Percentiles rank a stretch among this genome's conserved stretches.
These are phyloP conservation scores for Prunus padus DNA, from an alignment of 306 rosid species.

Conservation along the genomic window DNA sequence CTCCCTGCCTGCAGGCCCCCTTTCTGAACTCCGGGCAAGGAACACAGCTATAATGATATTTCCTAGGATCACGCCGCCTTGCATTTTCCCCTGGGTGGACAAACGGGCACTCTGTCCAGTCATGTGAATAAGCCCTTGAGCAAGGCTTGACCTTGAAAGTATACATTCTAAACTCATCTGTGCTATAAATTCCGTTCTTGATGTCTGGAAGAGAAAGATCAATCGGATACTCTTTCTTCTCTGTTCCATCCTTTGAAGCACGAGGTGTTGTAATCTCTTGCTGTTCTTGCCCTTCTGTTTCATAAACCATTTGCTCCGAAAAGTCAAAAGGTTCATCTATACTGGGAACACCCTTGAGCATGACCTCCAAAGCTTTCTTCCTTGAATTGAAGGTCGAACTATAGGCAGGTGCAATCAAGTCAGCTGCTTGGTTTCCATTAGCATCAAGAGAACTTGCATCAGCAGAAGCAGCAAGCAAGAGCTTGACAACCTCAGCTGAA, in stretches of 20 bases:
- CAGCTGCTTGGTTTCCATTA: slow-evolving; percentile 47
- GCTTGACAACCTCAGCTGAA: slow-evolving; percentile 57
- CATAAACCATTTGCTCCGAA: slow-evolving; percentile 31
- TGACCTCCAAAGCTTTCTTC: slow-evolving; percentile 43
- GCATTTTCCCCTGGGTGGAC: slow-evolving; percentile 94
- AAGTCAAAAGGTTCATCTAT: slow-evolving; percentile 27
- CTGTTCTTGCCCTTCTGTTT: slow-evolving; percentile 30
- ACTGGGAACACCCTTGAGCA: slow-evolving; percentile 41
- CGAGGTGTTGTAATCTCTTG: slow-evolving; percentile 34
- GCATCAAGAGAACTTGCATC: slow-evolving; percentile 53
- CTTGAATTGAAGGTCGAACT: slow-evolving; percentile 32
- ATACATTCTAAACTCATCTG: slow-evolving; percentile 91
- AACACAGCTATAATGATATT: slow-evolving; percentile 77
- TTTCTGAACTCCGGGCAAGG: slow-evolving; percentile 85
- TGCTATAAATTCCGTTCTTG: slow-evolving; percentile 71
- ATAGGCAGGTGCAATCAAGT: slow-evolving; percentile 39
- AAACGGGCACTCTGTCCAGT: slow-evolving; percentile 95
- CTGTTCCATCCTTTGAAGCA: slow-evolving; percentile 43
- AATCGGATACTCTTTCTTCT: slow-evolving; percentile 65
- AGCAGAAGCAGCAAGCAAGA: slow-evolving; percentile 67
- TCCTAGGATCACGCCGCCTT: slow-evolving; percentile 83
- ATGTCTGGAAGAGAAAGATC: slow-evolving; percentile 88
- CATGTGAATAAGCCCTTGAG: slow-evolving; percentile 93
- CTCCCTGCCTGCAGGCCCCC: slow-evolving; percentile 76
- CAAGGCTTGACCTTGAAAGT: slow-evolving; percentile 85